phyloP scores from a whole-genome alignment of 2,329 filamentous ascomycete species.

The Pseudopithomyces chartarum region DNA sequence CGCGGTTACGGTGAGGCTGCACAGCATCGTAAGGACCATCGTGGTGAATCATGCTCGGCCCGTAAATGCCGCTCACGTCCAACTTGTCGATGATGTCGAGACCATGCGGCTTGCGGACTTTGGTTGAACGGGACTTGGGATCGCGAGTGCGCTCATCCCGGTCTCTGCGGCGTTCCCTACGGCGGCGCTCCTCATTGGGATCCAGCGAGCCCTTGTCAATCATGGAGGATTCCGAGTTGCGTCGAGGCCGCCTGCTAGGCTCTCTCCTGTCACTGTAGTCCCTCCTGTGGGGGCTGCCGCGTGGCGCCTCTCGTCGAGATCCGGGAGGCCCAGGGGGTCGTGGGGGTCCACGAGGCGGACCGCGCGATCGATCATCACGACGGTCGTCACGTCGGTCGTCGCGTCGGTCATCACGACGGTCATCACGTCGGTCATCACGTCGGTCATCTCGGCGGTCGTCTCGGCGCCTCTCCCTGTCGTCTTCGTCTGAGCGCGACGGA shows the following conservation, averaged over 20 bases:
- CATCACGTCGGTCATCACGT: neutral
- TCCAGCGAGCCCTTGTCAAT: conserved; percentile 67
- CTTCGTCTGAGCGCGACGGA: conserved; percentile 70
- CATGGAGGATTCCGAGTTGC: conserved; percentile 81
- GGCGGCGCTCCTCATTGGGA: conserved; percentile 63
- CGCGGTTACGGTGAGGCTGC: conserved; percentile 90
- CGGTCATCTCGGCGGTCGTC: neutral
- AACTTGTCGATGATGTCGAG: conserved; percentile 95
- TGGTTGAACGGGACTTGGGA: conserved; percentile 41
- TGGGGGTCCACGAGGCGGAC: conserved; percentile 39
- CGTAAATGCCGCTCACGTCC: conserved; percentile 95
- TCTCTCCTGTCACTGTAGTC: conserved; percentile 37
- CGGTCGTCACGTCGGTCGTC: conserved; percentile 18
- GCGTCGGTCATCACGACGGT: conserved; percentile 1
- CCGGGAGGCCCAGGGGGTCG: conserved; percentile 46
- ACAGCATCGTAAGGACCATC: conserved; percentile 97
- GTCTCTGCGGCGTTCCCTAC: conserved; percentile 55
- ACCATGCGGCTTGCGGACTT: conserved; percentile 51
- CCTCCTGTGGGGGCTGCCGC: conserved; percentile 43
- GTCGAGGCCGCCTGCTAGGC: conserved; percentile 60
- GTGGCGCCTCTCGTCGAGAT: conserved; percentile 36
- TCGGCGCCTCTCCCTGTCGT: conserved; percentile 37
- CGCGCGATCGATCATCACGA: conserved; percentile 32
- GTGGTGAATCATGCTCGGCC: conserved; percentile 92
- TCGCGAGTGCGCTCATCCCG: conserved; percentile 52